Conservation (phyloP, 2,329 filamentous ascomycete species). For the Meredithiella fracta region DNA sequence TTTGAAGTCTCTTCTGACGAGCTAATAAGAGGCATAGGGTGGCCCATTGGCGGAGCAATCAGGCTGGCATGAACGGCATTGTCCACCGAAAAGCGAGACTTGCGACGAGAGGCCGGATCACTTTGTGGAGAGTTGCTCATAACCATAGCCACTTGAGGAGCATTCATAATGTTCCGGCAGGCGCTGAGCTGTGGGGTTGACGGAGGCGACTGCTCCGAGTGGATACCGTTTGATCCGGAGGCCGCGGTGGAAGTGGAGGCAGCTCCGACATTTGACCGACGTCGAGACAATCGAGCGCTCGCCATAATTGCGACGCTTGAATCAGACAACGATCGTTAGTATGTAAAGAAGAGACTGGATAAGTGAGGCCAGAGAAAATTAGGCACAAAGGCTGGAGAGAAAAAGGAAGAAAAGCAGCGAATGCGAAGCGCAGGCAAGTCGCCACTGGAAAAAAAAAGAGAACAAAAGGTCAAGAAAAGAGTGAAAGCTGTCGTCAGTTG, state of each 20-base stretch:
- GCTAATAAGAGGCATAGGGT: not conserved
- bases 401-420: no score
- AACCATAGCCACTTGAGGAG: not conserved
- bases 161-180: not conserved
- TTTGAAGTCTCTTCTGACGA: conserved; percentile 21
- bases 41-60: not conserved
- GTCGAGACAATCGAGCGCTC: conserved; percentile 3
- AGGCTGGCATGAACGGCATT: not conserved
- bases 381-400: no score
- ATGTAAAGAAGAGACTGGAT: not conserved
- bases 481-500: conserved; percentile 8
- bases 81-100: conserved; percentile 2
- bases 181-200: not conserved
- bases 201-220: not conserved
- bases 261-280: conserved; percentile 1
- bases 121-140: no score
- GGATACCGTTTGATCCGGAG: not conserved
- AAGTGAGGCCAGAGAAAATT: not conserved
- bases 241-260: not conserved
- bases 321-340: no score
- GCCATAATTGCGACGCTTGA: conserved; percentile 1
- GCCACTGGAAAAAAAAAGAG: not conserved
- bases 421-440: no score
- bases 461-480: conserved; percentile 6
- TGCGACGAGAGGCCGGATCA: not conserved